These are phyloP conservation scores for Aristolochia californica DNA, from an alignment of 164 flowering plant genomes.

Conservation along the genomic window DNA sequence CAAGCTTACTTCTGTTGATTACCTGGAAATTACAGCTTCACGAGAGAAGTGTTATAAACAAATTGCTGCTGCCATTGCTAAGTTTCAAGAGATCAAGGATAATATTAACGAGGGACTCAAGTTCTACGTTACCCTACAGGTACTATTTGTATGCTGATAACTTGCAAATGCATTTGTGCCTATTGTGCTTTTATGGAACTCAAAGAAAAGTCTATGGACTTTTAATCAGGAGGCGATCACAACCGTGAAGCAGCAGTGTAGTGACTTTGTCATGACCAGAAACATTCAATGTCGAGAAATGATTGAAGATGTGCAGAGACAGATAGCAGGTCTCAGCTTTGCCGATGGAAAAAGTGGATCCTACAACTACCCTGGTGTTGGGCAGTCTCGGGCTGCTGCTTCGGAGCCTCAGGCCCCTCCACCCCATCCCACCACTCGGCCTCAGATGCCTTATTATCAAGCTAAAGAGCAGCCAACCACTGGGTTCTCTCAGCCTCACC, in stretches of 20 bases:
- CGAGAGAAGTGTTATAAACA: constrained; percentile 86
- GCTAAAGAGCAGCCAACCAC: constrained; percentile 47
- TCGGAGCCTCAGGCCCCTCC: constrained; percentile 32
- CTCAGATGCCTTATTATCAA: constrained; percentile 45
- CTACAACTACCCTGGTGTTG: constrained; percentile 39
- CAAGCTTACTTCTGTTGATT: background rate
- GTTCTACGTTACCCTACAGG: constrained; percentile 97
- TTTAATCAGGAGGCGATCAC: constrained; percentile 85
- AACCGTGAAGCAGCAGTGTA: constrained; percentile 89
- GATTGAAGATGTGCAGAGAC: constrained; percentile 92
- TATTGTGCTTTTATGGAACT: background rate
- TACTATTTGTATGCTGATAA: constrained; percentile 6
- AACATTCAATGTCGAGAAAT: constrained; percentile 94
- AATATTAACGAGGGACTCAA: constrained; percentile 92
- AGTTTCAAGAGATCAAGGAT: constrained; percentile 87
- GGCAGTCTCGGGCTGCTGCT: constrained; percentile 32
- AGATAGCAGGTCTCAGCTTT: constrained; percentile 74
- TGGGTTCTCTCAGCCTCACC: constrained; percentile 38
- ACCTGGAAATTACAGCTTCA: constrained; percentile 41
- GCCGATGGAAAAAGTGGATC: constrained; percentile 29
- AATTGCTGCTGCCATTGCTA: constrained; percentile 77
- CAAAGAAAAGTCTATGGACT: too few species aligned
- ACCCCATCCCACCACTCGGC: constrained; percentile 24
- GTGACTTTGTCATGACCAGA: constrained; percentile 95
- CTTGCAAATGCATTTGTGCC: background rate